Evolutionary conservation across 2,329 filamentous ascomycete genomes (phyloP), one percentile per base, ranked within the genome.

Genomic region (Falciphora oryzae): DNA sequence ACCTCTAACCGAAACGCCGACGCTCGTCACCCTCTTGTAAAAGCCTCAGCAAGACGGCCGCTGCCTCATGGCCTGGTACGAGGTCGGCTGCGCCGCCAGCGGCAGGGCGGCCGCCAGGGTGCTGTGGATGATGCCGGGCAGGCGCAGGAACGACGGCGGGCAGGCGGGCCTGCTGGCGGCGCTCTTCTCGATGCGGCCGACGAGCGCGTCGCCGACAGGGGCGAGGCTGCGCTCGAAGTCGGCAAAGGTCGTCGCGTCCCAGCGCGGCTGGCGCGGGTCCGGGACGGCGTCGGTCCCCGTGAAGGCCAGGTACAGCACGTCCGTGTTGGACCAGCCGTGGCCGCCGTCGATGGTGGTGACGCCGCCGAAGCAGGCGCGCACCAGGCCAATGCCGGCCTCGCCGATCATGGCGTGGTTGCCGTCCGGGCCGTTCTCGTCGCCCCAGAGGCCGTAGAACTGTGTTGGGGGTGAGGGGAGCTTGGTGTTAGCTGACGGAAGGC

Each of bases 261-360:
- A 89, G 35, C 80, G 75, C 0, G 86, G 86, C 27, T 78, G 79
- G 2, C 74, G 71, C 16, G 76, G 73, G 1, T 85, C 85, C 0
- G 85, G 85, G 0, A 87, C 83, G 0, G 87, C 85, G 7, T 83
- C 79, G 0, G 73, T 65, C 1, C 85, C 85, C 0, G 77, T 77
- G 70, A 89, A 89, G 0, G 83, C 87, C 61, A 89, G 78, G 72
- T 84, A 89, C 50, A 89, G 73, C 0, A 89, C 83, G 71, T 89
- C 85, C 44, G 84, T 79, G 22, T 76, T 73, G 57, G 79, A 78
- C 71, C 89, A 81, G 1, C 87, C 86, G 64, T 73, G 77, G 71
- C 87, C 75, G 3, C 86, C 87, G 53, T 75, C 83, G 38, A 89
- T 75, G 35, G 31, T 31, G 1, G 71, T 71, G 25, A 22, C 57